Percentiles rank a stretch among this genome's conserved stretches.
Conservation (phyloP, 139 green algal species). For the Picocystis salinarum region DNA sequence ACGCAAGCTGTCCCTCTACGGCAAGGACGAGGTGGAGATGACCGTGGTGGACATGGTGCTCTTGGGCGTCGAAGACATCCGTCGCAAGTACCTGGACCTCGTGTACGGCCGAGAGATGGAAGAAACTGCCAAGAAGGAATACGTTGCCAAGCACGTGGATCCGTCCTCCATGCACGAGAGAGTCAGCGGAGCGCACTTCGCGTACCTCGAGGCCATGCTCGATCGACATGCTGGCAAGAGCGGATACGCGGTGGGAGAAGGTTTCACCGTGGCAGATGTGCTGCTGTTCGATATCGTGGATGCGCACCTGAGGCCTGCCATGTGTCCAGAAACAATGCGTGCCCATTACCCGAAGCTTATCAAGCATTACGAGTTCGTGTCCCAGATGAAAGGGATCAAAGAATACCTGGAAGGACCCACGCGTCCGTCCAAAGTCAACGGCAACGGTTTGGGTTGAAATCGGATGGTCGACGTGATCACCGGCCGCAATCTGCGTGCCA, state of each 20-base stretch:
- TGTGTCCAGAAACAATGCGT: too few relatives aligned
- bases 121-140: conserved; percentile 1
- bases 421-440: too few relatives aligned
- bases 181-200: conserved; percentile 11
- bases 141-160: conserved; percentile 10
- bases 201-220: too few relatives aligned
- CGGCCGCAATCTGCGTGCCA: too few relatives aligned
- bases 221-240: too few relatives aligned
- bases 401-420: too few relatives aligned
- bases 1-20: conserved; percentile 22
- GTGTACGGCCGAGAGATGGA: neutral
- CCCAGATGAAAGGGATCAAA: too few relatives aligned
- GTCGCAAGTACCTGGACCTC: conserved; percentile 9
- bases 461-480: too few relatives aligned
- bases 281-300: conserved; percentile 18
- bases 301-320: conserved; percentile 8
- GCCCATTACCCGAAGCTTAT: too few relatives aligned
- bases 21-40: conserved; percentile 5
- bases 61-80: conserved; percentile 15
- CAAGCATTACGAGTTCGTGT: too few relatives aligned
- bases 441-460: too few relatives aligned
- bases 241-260: conserved; percentile 11
- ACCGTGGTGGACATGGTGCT: conserved; percentile 22
- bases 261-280: conserved; percentile 4
- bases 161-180: conserved; percentile 7